A percentile compares a stretch with the other conserved stretches of the same genome.
phyloP scores from a whole-genome alignment of 345 rosid genomes.

The Pugionium cornutum region DNA sequence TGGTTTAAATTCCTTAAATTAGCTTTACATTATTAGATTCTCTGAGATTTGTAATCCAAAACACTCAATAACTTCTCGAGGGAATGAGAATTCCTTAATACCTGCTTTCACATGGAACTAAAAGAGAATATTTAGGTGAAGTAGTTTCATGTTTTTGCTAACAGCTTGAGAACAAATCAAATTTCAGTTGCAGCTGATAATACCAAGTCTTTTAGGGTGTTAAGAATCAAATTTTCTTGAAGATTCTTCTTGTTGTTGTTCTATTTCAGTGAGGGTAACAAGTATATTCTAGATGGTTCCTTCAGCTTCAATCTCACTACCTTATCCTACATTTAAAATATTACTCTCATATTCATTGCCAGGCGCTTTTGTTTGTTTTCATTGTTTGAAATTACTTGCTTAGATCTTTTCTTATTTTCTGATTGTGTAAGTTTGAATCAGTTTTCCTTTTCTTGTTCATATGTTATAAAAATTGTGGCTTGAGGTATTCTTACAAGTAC shows the following conservation, averaged over 20 bases:
- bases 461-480: background rate
- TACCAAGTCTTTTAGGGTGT: background rate
- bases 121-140: background rate
- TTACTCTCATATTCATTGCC: background rate
- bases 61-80: background rate
- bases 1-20: background rate
- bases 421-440: background rate
- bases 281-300: background rate
- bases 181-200: background rate
- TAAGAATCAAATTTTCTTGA: background rate
- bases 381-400: background rate
- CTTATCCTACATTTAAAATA: too few species aligned
- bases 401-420: background rate
- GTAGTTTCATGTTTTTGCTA: conserved; percentile 1
- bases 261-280: background rate
- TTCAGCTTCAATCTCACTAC: conserved; percentile 11
- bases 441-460: background rate
- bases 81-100: background rate
- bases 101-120: conserved; percentile 9
- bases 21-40: too few species aligned
- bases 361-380: background rate
- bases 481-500: conserved; percentile 1
- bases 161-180: background rate
- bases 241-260: conserved; percentile 6
- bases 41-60: background rate